Conservation (phyloP, 2,329 filamentous ascomycete genomes). For the Pyrenophora graminea region DNA sequence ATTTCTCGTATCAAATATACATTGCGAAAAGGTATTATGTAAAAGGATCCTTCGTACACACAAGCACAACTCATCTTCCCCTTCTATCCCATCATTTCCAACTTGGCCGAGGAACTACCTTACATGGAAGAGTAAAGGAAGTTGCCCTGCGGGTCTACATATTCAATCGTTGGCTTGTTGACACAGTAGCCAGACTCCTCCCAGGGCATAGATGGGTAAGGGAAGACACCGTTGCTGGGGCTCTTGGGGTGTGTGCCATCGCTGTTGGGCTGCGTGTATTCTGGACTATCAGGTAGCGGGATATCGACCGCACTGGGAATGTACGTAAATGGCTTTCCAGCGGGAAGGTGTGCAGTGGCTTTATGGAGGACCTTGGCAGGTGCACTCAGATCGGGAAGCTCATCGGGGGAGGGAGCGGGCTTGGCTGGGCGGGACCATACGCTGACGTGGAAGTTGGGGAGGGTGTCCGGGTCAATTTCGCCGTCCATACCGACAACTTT, state of each 20-base stretch:
- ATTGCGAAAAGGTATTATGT: slow-evolving; percentile 17
- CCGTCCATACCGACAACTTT: slow-evolving; percentile 39
- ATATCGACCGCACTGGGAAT: slow-evolving; percentile 27
- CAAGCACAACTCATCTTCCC: slow-evolving; percentile 1
- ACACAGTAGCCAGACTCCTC: slow-evolving; percentile 39
- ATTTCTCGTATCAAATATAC: slow-evolving; percentile 9
- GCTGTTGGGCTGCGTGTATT: slow-evolving; percentile 16
- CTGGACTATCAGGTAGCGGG: slow-evolving; percentile 17
- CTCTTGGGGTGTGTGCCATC: slow-evolving; percentile 6
- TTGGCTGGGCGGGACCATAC: slow-evolving; percentile 38
- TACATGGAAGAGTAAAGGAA: slow-evolving; percentile 36
- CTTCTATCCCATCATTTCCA: neutral
- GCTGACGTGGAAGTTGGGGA: slow-evolving; percentile 42
- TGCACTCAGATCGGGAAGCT: slow-evolving; percentile 37
- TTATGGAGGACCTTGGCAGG: slow-evolving; percentile 33
- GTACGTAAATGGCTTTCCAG: slow-evolving; percentile 38
- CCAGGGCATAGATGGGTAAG: slow-evolving; percentile 26
- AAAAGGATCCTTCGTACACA: slow-evolving; percentile 5
- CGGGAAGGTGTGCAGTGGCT: slow-evolving; percentile 35
- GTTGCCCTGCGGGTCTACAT: slow-evolving; percentile 40
- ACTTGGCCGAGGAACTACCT: neutral
- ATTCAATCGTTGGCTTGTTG: slow-evolving; percentile 38
- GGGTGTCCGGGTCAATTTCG: slow-evolving; percentile 32
- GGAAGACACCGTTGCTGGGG: slow-evolving; percentile 16
- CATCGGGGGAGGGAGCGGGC: slow-evolving; percentile 28